phyloP scores from a whole-genome alignment of 2,329 filamentous ascomycete genomes.

The Aspergillus aculeatinus region DNA sequence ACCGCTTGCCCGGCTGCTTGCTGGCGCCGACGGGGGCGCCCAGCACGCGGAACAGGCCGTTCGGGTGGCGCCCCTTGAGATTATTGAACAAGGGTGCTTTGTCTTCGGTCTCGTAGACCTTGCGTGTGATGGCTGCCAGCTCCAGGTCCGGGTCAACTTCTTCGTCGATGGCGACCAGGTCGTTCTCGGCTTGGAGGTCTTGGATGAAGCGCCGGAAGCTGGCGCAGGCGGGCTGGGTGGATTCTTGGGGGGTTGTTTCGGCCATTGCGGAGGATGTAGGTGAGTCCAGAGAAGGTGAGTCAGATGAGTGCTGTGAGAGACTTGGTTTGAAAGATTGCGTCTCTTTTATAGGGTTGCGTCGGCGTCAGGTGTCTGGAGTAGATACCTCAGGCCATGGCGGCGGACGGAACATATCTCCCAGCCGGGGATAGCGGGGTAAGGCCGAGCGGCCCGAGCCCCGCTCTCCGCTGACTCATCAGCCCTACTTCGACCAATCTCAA shows the following conservation, averaged over 20 bases:
- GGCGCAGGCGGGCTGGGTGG: conserved; percentile 24
- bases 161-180: conserved; percentile 47
- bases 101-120: conserved; percentile 46
- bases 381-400: no score
- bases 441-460: no score
- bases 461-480: no score
- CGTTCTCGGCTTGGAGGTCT: conserved; percentile 42
- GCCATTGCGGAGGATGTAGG: not conserved
- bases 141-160: conserved; percentile 48
- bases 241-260: not conserved
- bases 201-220: conserved; percentile 51
- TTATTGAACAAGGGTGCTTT: conserved; percentile 56
- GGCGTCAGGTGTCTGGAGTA: no score
- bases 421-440: no score
- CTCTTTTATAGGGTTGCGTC: no score
- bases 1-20: conserved; percentile 31
- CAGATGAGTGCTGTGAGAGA: not conserved
- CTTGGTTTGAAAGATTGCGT: not conserved
- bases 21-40: conserved; percentile 46
- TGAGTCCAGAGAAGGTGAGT: no score
- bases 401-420: no score
- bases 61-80: conserved; percentile 42
- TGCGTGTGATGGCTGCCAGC: conserved; percentile 49
- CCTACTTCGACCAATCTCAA: no score
- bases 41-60: conserved; percentile 52